Base-by-base conservation (phyloP, 2,329 filamentous ascomycete species). In the Plenodomus lindquistii region DNA sequence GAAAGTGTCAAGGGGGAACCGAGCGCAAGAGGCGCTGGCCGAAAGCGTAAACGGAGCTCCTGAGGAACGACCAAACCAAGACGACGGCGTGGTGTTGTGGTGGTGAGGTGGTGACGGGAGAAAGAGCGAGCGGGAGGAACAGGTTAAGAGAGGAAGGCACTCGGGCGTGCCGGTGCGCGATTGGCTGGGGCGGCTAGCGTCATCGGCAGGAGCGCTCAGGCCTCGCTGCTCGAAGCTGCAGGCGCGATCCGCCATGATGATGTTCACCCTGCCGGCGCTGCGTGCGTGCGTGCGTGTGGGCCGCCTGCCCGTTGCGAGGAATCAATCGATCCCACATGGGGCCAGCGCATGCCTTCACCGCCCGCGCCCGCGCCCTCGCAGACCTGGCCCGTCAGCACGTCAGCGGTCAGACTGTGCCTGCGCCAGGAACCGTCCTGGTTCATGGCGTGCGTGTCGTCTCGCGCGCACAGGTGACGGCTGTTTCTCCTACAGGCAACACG, bases 11-110 rank as follows among this genome's bases (percentile, higher is more conserved):
- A 54, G 59, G 60, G 52, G 61, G 58, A 66, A 67, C 67, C 69
- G 66, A 72, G 67, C 71, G 68, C 69, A 67, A 64, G 63, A 67
- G 68, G 68, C 69, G 69, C 69, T 73, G 70, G 71, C 69, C 69
- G 67, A 72, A 72, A 66, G 70, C 70, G 69, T 65, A 52, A 59
- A 55, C 61, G 59, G 62, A 52, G 53, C 54, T 63, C 62, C 61
- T 62, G 58, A 66, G 55, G 60, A 55, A 69, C 67, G 65, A 60
- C 68, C 70, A 73, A 70, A 69, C 64, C 65, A 64, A 65, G 46
- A 48, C 52, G 50, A 44, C 52, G 53, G 59, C 48, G 48, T 51
- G 55, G 46, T 54, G 54, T 60, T 51, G 52, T 57, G 50, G 43
- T 47, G 62, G 51, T 60, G 54, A 52, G 57, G 62, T 62, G 57